Evolutionary conservation across 495 filamentous ascomycete species (phyloP).

Genomic region (Aspergillus leporis): DNA sequence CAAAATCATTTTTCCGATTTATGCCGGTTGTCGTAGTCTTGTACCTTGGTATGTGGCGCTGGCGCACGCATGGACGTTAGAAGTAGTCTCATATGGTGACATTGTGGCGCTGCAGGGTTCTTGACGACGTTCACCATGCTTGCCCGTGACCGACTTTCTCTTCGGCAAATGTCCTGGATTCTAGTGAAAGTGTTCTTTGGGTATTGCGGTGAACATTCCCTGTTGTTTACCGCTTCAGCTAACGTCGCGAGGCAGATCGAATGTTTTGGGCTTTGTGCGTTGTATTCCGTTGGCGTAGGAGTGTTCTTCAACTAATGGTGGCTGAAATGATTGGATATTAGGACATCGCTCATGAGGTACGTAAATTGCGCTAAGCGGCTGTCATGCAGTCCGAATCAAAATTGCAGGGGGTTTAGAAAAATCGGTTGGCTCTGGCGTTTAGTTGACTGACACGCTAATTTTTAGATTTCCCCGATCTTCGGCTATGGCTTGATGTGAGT

Average conservation of each 20-base stretch:
- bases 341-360: conserved; percentile 51
- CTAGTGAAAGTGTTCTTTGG: conserved; percentile 81
- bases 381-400: conserved; percentile 34
- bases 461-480: conserved; percentile 51
- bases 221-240: conserved; percentile 33
- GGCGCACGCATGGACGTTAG: background rate
- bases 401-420: conserved; percentile 34
- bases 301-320: conserved; percentile 38
- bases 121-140: conserved; percentile 89
- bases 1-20: conserved; percentile 90
- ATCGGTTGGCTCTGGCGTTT: conserved; percentile 45
- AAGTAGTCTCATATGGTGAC: background rate
- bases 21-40: conserved; percentile 82
- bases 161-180: conserved; percentile 80
- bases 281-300: conserved; percentile 12
- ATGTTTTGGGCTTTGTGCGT: conserved; percentile 79
- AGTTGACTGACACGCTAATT: conserved; percentile 42
- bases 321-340: conserved; percentile 51
- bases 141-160: conserved; percentile 71
- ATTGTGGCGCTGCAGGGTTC: conserved; percentile 62
- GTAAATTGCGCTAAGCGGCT: conserved; percentile 33
- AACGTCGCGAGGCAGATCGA: conserved; percentile 55
- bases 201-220: conserved; percentile 45
- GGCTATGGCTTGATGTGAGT: conserved; percentile 48
- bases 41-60: conserved; percentile 58